Percentiles rank a stretch among this genome's conserved stretches.
phyloP scores from a whole-genome alignment of 2,329 filamentous ascomycete species.

The Claviceps purpurea region DNA sequence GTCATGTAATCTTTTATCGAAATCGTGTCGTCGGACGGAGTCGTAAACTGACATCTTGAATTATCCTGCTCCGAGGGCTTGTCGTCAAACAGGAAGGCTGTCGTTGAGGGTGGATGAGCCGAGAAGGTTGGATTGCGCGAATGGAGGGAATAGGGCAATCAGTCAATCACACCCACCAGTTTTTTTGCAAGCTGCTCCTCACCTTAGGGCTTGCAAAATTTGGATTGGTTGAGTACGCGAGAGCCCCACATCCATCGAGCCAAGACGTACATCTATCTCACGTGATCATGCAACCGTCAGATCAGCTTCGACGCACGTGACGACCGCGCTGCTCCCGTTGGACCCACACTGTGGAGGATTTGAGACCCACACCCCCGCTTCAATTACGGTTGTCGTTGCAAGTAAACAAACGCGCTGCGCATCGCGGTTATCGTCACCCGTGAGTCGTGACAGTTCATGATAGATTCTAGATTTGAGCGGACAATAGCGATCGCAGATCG shows the following conservation, averaged over 20 bases:
- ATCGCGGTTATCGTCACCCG: constrained; percentile 13
- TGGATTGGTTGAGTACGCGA: constrained; percentile 20
- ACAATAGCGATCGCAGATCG: constrained; percentile 11
- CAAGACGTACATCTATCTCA: neutral
- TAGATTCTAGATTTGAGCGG: constrained; percentile 3
- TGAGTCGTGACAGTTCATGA: neutral
- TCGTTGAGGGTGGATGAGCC: constrained; percentile 24
- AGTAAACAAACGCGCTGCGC: constrained; percentile 26
- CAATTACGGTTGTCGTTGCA: constrained; percentile 10
- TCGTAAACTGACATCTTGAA: constrained; percentile 28
- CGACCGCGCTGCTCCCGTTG: neutral
- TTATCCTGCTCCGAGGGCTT: constrained; percentile 26
- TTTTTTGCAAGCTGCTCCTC: constrained; percentile 18
- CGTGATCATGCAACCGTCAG: neutral
- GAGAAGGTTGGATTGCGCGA: constrained; percentile 22
- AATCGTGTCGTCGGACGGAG: constrained; percentile 2
- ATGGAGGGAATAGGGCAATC: constrained; percentile 25
- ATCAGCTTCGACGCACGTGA: neutral
- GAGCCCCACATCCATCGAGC: constrained; percentile 5
- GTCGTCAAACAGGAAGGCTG: constrained; percentile 25
- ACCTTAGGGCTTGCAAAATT: constrained; percentile 29
- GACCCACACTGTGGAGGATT: neutral
- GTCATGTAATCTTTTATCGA: constrained; percentile 3
- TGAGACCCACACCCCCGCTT: neutral
- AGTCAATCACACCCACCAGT: constrained; percentile 21